These are phyloP conservation scores for Aspergillus awamori DNA, from an alignment of 2,329 filamentous ascomycete species.

Conservation along the genomic window DNA sequence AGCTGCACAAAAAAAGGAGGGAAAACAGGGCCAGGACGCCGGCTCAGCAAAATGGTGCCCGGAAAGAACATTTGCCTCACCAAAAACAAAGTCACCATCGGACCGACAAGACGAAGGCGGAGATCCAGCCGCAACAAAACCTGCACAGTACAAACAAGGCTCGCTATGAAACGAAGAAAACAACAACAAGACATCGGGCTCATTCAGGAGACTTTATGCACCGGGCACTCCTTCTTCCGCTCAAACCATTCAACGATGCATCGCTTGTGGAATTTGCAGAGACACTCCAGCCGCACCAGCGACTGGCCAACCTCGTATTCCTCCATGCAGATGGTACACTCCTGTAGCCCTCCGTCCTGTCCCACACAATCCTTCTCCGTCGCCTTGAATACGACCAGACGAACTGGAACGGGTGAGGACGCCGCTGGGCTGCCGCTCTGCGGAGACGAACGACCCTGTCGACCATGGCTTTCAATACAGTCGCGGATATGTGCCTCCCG, in stretches of 20 bases:
- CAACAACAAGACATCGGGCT: neutral
- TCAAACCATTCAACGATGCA: conserved; percentile 66
- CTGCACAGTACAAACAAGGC: neutral
- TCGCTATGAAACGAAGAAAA: neutral
- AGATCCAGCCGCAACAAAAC: conserved; percentile 1
- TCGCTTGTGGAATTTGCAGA: conserved; percentile 65
- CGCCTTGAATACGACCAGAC: conserved; percentile 55
- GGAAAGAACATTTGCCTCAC: neutral
- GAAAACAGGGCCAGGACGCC: conserved; percentile 8
- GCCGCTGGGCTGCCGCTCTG: conserved; percentile 24
- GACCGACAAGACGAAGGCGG: neutral
- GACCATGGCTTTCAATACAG: conserved; percentile 46
- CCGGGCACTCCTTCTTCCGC: conserved; percentile 61
- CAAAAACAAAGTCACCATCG: neutral
- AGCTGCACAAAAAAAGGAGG: neutral
- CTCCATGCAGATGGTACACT: conserved; percentile 68
- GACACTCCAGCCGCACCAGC: conserved; percentile 63
- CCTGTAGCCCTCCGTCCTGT: conserved; percentile 55
- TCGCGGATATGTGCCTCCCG: conserved; percentile 50
- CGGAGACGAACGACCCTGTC: conserved; percentile 24
- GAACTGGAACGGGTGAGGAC: conserved; percentile 30
- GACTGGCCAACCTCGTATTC: conserved; percentile 64
- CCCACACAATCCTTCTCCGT: conserved; percentile 66
- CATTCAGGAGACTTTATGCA: conserved; percentile 54
- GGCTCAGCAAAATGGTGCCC: conserved; percentile 6